Evolutionary conservation across 2,329 filamentous ascomycete species (phyloP).

Genomic region (Ophiostoma himal-ulmi): DNA sequence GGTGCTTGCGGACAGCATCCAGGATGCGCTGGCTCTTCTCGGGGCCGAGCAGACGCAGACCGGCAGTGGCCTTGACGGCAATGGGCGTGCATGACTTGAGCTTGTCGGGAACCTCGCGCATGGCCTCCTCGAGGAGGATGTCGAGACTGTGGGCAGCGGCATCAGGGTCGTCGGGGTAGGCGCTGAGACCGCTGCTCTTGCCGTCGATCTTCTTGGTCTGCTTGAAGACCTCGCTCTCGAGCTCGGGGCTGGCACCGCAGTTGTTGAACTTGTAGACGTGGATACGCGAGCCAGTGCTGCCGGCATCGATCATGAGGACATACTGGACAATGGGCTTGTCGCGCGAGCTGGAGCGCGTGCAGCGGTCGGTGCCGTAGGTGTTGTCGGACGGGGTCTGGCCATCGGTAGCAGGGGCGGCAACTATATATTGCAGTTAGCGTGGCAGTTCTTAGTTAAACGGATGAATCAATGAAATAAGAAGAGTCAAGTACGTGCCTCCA

Average conservation of each 20-base stretch:
- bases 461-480: background rate
- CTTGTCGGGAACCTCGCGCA: slow-evolving; percentile 77
- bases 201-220: slow-evolving; percentile 84
- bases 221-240: slow-evolving; percentile 88
- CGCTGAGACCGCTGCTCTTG: slow-evolving; percentile 61
- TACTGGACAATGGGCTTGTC: slow-evolving; percentile 95
- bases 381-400: slow-evolving; percentile 55
- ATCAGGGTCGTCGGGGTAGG: slow-evolving; percentile 78
- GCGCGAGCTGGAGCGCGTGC: slow-evolving; percentile 74
- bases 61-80: slow-evolving; percentile 96
- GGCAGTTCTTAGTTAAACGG: background rate
- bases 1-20: slow-evolving; percentile 70
- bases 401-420: slow-evolving; percentile 26
- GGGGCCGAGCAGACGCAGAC: slow-evolving; percentile 76
- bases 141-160: slow-evolving; percentile 88
- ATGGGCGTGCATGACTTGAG: slow-evolving; percentile 89
- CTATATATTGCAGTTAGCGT: background rate
- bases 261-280: slow-evolving; percentile 99
- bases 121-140: slow-evolving; percentile 75
- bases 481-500: slow-evolving; percentile 35
- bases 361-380: slow-evolving; percentile 64
- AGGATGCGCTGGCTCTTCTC: slow-evolving; percentile 80
- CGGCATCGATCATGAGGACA: slow-evolving; percentile 97
- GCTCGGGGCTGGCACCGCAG: slow-evolving; percentile 88
- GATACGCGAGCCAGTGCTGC: slow-evolving; percentile 94